Evolutionary conservation across 176 grass and related monocot species (phyloP).

Genomic region (Puya raimondii): DNA sequence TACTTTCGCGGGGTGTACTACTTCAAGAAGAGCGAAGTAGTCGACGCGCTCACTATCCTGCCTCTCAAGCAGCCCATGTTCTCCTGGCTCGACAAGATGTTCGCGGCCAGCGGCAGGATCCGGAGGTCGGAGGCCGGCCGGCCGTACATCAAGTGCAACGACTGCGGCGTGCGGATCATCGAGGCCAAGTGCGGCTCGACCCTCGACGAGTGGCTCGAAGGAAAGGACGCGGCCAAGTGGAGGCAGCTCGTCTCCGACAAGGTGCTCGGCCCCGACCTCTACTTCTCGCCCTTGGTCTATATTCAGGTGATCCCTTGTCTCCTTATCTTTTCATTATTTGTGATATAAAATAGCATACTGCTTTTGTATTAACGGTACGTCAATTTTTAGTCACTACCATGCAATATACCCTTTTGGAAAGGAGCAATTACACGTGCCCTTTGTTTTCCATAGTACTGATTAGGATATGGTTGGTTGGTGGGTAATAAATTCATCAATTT

Average conservation of each 20-base stretch:
- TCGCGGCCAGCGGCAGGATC: constrained; percentile 54
- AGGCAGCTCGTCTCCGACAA: constrained; percentile 50
- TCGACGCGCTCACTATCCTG: constrained; percentile 29
- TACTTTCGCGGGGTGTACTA: constrained; percentile 75
- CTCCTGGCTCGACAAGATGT: constrained; percentile 54
- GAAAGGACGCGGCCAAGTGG: constrained; percentile 21
- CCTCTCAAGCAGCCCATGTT: constrained; percentile 78
- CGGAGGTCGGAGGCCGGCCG: constrained; percentile 21
- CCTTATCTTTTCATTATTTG: neutral
- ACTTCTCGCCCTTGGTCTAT: constrained; percentile 79
- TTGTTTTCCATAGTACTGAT: too few relatives aligned
- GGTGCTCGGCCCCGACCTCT: constrained; percentile 76
- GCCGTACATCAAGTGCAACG: constrained; percentile 80
- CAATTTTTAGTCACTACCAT: neutral
- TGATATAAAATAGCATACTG: neutral
- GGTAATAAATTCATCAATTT: too few relatives aligned
- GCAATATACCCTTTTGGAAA: too few relatives aligned
- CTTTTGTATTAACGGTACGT: too few relatives aligned
- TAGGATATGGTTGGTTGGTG: too few relatives aligned
- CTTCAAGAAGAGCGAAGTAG: constrained; percentile 31
- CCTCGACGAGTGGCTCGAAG: constrained; percentile 52
- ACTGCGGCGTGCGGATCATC: constrained; percentile 83
- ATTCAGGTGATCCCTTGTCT: constrained; percentile 43
- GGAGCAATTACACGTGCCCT: too few relatives aligned
- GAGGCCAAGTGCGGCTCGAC: constrained; percentile 49